Evolutionary conservation across 2,329 filamentous ascomycete species (phyloP), one percentile per base, ranked within the genome.

Genomic region (Fonsecaea multimorphosa): DNA sequence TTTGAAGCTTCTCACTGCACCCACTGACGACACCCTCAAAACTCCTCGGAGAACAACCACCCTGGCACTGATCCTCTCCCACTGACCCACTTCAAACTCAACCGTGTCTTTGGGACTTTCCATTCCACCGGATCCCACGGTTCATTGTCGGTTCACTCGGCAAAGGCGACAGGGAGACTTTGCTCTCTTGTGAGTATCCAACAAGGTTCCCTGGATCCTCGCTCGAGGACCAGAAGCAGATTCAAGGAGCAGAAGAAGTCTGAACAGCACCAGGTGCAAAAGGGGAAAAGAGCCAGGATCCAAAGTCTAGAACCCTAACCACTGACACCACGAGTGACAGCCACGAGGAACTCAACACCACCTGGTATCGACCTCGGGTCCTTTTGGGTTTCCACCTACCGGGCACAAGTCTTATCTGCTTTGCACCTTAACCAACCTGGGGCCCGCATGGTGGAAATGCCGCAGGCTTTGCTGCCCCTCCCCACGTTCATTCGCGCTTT

Each of bases 341-440:
- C 57, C 65, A 64, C 65, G 65, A 64, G 65, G 61, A 54, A 58
- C 16, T n/a, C n/a, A 24, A 53, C 36, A 27, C 49, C 44, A 24
- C n/a, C 44, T 24, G 16, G 29, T 44, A 49, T 51, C 34, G 34
- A 36, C 29, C 32, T 49, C 24, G 29, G 40, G 22, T n/a, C 12
- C 19, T 58, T 7, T 22, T 27, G n/a, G 29, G 49, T 32, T n/a
- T 53, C 22, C 29, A 29, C 58, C 32, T 49, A 44, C 52, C 31
- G 49, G 46, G 58, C 29, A 38, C 38, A 34, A 54, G 46, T 34
- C 49, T 60, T 60, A 53, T 60, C 58, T 54, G 51, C 31, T 51
- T 58, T 29, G 11, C 40, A 58, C 40, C 56, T 58, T 58, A 32
- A 58, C 36, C 51, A 34, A 55, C 19, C 53, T 51, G 19, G 44